Percentiles rank a stretch among this genome's conserved stretches.
Evolutionary conservation across 306 rosid species (phyloP).

Genomic region (Bauhinia variegata): DNA sequence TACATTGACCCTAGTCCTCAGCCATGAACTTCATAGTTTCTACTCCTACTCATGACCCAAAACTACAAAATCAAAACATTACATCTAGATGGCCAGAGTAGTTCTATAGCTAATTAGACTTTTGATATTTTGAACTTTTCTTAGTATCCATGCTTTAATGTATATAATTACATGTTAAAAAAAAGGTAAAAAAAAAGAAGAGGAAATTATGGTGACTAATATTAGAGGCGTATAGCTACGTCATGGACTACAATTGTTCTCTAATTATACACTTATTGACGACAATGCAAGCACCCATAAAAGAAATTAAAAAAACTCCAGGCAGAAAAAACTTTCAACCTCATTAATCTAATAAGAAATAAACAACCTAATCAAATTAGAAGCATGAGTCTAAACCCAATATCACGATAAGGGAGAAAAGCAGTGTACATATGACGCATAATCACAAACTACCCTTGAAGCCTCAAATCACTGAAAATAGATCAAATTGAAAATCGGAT

Average conservation of each 20-base stretch:
- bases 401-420: too few species aligned
- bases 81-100: background rate
- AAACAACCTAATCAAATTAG: too few species aligned
- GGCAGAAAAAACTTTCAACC: background rate
- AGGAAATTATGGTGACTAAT: background rate
- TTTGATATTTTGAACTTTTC: background rate
- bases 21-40: constrained; percentile 13
- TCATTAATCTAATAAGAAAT: constrained; percentile 17
- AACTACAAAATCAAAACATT: constrained; percentile 11
- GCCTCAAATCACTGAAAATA: constrained; percentile 30
- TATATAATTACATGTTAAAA: background rate
- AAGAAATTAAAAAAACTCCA: constrained; percentile 34
- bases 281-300: constrained; percentile 19
- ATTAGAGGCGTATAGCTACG: background rate
- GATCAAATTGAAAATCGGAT: background rate
- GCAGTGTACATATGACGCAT: too few species aligned
- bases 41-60: constrained; percentile 16
- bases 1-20: constrained; percentile 26
- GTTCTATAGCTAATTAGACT: background rate
- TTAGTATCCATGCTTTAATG: background rate
- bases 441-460: constrained; percentile 43
- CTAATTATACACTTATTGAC: constrained; percentile 25
- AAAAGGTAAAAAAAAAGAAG: background rate
- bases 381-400: too few species aligned
- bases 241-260: background rate